Percentiles rank a stretch among this genome's conserved stretches.
Evolutionary conservation across 352 stramenopile species (phyloP).

Genomic region (Globisporangium mamillatum): DNA sequence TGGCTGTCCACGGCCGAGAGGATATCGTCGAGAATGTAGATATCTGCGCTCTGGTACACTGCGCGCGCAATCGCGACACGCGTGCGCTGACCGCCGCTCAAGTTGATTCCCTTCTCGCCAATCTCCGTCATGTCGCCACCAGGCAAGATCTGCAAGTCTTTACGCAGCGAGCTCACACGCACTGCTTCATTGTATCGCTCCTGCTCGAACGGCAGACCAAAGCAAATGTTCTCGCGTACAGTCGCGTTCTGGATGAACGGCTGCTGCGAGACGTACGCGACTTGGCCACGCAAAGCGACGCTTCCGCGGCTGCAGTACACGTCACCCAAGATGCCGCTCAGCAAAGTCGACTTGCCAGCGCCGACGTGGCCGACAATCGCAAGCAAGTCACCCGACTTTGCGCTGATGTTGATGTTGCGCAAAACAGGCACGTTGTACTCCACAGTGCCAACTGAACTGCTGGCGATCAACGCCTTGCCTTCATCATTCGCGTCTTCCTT

Average conservation of each 20-base stretch:
- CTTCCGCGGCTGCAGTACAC: constrained; percentile 24
- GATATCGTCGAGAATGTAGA: constrained; percentile 96
- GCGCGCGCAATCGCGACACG: constrained; percentile 92
- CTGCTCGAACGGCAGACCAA: constrained; percentile 37
- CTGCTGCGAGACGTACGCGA: constrained; percentile 60
- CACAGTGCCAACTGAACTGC: constrained; percentile 9
- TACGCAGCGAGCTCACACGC: constrained; percentile 66
- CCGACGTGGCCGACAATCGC: constrained; percentile 70
- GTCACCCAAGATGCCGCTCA: constrained; percentile 45
- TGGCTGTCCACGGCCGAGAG: constrained; percentile 96
- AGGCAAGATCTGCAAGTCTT: constrained; percentile 89
- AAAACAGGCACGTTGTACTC: constrained; percentile 36
- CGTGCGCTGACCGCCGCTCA: constrained; percentile 95
- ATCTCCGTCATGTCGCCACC: constrained; percentile 96
- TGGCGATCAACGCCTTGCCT: constrained; percentile 12
- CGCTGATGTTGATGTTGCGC: constrained; percentile 59
- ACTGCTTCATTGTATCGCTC: constrained; percentile 41
- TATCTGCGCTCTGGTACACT: constrained; percentile 92
- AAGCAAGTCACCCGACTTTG: constrained; percentile 76
- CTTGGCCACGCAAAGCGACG: constrained; percentile 30
- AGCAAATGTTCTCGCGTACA: constrained; percentile 49
- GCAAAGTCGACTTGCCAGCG: constrained; percentile 75
- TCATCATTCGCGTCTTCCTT: constrained; percentile 19
- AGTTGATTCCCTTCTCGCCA: constrained; percentile 97
- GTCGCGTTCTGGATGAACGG: constrained; percentile 56